These are phyloP conservation scores for Fomitopsis pulvina DNA, from an alignment of 768 basidiomycete genomes.

Conservation along the genomic window DNA sequence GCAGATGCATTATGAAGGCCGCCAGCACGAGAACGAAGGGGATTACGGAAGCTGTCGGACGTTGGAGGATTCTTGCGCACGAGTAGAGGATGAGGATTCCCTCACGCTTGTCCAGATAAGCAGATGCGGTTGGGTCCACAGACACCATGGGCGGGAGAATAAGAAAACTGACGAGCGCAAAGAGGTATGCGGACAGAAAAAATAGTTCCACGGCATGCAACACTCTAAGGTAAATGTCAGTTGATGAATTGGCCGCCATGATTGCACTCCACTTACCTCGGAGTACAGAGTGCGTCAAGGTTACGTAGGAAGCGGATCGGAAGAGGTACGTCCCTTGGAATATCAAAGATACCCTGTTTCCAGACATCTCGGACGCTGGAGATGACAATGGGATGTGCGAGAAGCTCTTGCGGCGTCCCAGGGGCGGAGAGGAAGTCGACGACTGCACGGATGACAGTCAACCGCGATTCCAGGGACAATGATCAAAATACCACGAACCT, in stretches of 20 bases:
- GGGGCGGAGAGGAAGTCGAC: conserved; percentile 32
- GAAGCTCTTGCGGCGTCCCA: conserved; percentile 30
- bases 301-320: conserved; percentile 14
- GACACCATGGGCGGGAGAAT: neutral
- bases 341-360: conserved; percentile 26
- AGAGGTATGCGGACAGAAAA: conserved; percentile 34
- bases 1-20: conserved; percentile 35
- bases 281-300: conserved; percentile 36
- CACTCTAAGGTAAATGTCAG: conserved; percentile 24
- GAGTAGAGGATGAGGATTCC: conserved; percentile 33
- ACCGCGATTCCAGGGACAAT: no score
- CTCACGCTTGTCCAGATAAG: conserved; percentile 28
- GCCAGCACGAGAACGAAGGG: conserved; percentile 34
- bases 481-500: conserved; percentile 15
- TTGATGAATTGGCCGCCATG: neutral
- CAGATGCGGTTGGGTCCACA: conserved; percentile 5
- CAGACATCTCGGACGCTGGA: conserved; percentile 34
- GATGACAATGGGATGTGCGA: conserved; percentile 34
- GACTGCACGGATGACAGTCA: conserved; percentile 23
- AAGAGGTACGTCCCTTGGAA: neutral
- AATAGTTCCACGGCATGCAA: conserved; percentile 38
- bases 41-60: conserved; percentile 25
- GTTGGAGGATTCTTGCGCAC: conserved; percentile 27
- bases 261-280: conserved; percentile 24
- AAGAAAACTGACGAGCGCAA: conserved; percentile 28